Evolutionary conservation across 441 rosid genomes (phyloP).

Genomic region (Populus hybrid): DNA sequence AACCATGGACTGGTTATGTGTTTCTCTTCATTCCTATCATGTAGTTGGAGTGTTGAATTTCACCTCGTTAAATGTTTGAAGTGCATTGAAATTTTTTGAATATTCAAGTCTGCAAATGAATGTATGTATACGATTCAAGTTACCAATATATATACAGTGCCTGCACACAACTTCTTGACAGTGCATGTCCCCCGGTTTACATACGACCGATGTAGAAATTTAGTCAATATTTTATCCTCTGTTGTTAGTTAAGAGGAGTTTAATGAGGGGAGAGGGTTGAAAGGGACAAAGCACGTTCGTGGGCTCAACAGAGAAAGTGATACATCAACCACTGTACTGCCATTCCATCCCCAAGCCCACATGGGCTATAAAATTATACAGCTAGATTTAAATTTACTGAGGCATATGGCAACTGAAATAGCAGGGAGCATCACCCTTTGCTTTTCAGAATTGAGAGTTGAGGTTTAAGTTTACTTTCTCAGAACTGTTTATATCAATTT

Average conservation of each 20-base stretch:
- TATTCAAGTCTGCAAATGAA: not conserved
- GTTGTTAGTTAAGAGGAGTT: not conserved
- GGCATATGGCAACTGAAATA: not conserved
- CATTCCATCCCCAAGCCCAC: constrained; percentile 7
- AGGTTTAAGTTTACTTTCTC: not conserved
- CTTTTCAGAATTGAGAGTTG: not conserved
- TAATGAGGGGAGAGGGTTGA: constrained; percentile 16
- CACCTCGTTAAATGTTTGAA: not conserved
- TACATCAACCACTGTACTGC: constrained; percentile 22
- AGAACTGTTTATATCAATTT: too few species aligned
- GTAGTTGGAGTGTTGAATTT: not conserved
- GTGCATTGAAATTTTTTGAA: not conserved
- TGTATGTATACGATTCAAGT: not conserved
- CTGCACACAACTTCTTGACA: not conserved
- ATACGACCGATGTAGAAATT: not conserved
- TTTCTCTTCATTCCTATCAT: not conserved
- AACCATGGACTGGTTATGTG: not conserved
- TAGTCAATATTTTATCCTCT: not conserved
- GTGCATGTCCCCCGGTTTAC: constrained; percentile 1
- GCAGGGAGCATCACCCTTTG: not conserved
- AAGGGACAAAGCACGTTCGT: constrained; percentile 15
- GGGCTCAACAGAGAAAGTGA: constrained; percentile 24
- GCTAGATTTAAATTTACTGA: constrained; percentile 22
- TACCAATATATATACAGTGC: not conserved
- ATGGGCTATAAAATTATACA: constrained; percentile 21